phyloP scores from a whole-genome alignment of 257 asterid species.

The Solanum rostratum region DNA sequence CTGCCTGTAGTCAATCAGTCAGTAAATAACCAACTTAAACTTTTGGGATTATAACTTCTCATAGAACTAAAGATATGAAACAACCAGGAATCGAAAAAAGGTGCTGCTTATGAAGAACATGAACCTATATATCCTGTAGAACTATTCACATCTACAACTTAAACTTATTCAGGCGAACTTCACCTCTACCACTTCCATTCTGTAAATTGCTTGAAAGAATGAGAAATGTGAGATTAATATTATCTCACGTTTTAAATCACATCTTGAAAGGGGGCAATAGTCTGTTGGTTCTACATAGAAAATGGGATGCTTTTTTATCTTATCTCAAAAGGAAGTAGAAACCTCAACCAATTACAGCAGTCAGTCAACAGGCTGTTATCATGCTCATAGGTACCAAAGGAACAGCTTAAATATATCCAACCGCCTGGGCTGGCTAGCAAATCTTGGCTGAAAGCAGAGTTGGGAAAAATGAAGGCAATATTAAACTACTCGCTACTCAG shows the following conservation, averaged over 20 bases:
- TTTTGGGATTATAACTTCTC: not conserved
- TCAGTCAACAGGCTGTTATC: not conserved
- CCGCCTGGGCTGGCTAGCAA: not conserved
- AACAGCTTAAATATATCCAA: not conserved
- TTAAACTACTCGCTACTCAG: not conserved
- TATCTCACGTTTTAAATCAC: not conserved
- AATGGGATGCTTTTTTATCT: not conserved
- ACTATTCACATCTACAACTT: not conserved
- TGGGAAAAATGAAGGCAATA: not conserved
- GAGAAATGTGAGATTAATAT: not conserved
- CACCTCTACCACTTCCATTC: not conserved
- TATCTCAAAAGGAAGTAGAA: not conserved
- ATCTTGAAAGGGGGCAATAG: not conserved
- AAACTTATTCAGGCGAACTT: not conserved
- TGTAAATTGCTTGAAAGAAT: not conserved
- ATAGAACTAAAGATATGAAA: not conserved
- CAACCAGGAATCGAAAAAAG: not conserved
- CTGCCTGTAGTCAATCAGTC: constrained; percentile 48
- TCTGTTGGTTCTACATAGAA: not conserved
- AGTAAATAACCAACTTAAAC: not conserved
- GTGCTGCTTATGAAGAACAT: not conserved
- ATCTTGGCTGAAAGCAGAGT: not conserved
- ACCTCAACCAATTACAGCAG: not conserved
- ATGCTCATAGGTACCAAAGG: not conserved
- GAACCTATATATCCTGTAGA: not conserved